Conservation (phyloP, 2,329 filamentous ascomycete species). For the Gliomastix tumulicola region DNA sequence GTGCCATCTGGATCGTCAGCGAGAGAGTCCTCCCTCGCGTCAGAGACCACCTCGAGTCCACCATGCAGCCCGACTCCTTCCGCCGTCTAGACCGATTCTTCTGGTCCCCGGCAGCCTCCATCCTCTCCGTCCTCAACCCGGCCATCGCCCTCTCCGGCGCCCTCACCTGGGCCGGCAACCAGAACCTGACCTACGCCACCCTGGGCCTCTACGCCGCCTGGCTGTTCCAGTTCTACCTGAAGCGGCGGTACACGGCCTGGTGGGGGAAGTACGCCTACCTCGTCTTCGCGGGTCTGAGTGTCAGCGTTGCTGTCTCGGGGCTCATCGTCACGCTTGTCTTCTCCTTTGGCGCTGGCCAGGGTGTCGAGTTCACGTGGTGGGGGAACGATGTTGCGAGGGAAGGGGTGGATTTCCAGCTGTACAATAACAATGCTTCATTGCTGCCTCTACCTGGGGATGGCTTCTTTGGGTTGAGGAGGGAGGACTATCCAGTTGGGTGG, state of each 20-base stretch:
- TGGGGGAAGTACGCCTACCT: conserved; percentile 20
- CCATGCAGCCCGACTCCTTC: conserved; percentile 9
- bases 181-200: conserved; percentile 20
- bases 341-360: conserved; percentile 10
- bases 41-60: conserved; percentile 5
- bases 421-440: conserved; percentile 9
- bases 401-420: conserved; percentile 11
- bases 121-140: conserved; percentile 36
- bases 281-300: conserved; percentile 13
- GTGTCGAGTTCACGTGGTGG: conserved; percentile 5
- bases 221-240: conserved; percentile 17
- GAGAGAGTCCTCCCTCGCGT: conserved; percentile 15
- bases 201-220: conserved; percentile 17
- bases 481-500: conserved; percentile 8
- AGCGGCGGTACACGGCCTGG: conserved; percentile 16
- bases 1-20: conserved; percentile 15
- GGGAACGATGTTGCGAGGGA: conserved; percentile 6
- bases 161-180: conserved; percentile 17
- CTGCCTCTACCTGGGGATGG: conserved; percentile 6
- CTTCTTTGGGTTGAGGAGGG: conserved; percentile 7
- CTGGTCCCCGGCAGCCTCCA: conserved; percentile 15
- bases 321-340: conserved; percentile 10
- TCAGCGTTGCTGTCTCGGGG: conserved; percentile 9
- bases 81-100: conserved; percentile 11
- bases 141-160: conserved; percentile 29